phyloP scores from a whole-genome alignment of 257 asterid species.

The Sherardia arvensis region DNA sequence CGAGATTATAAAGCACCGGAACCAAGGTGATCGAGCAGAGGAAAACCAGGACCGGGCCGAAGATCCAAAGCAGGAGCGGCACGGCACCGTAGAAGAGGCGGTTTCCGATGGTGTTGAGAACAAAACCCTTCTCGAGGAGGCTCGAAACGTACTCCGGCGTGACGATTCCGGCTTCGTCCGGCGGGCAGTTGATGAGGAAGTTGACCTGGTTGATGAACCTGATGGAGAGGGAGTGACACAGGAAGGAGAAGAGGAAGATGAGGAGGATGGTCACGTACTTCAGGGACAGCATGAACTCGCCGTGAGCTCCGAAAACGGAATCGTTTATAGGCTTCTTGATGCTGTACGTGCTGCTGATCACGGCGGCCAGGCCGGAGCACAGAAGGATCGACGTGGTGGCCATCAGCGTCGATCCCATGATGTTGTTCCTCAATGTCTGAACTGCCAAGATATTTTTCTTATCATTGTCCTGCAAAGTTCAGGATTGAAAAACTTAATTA shows the following conservation, averaged over 20 bases:
- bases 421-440: constrained; percentile 75
- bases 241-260: constrained; percentile 60
- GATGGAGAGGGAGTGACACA: constrained; percentile 73
- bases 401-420: constrained; percentile 90
- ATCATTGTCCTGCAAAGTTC: constrained; percentile 61
- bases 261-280: constrained; percentile 68
- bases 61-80: constrained; percentile 81
- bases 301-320: constrained; percentile 74
- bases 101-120: constrained; percentile 65
- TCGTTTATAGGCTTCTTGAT: constrained; percentile 77
- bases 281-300: constrained; percentile 79
- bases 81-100: constrained; percentile 70
- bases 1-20: constrained; percentile 70
- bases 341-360: constrained; percentile 87
- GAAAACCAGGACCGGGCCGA: constrained; percentile 78
- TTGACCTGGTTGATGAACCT: constrained; percentile 81
- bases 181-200: constrained; percentile 74
- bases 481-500: too few species aligned
- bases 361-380: constrained; percentile 75
- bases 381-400: constrained; percentile 91
- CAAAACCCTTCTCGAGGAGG: constrained; percentile 57
- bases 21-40: constrained; percentile 58
- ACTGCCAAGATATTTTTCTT: constrained; percentile 90
- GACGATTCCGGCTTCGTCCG: constrained; percentile 30
- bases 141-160: constrained; percentile 57